phyloP scores from a whole-genome alignment of 768 basidiomycete species.

The Mrakia frigida region DNA sequence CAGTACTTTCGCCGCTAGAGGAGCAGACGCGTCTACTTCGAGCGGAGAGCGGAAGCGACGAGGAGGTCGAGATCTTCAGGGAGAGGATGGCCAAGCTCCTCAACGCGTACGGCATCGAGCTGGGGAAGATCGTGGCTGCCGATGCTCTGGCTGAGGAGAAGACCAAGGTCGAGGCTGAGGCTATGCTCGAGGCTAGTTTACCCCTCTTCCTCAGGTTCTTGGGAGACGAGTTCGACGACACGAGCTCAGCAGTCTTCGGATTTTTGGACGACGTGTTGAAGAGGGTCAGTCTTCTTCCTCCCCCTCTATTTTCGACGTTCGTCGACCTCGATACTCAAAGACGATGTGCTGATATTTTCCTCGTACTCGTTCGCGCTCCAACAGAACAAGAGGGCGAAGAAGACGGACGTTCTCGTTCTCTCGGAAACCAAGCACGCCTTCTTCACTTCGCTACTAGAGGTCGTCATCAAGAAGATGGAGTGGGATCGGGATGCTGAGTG shows the following conservation, averaged over 20 bases:
- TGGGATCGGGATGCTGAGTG: constrained; percentile 65
- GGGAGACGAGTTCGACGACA: constrained; percentile 85
- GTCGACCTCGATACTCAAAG: background rate
- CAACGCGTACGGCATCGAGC: constrained; percentile 72
- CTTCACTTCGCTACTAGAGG: constrained; percentile 67
- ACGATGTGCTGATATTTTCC: background rate
- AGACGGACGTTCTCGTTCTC: constrained; percentile 43
- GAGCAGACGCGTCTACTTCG: constrained; percentile 55
- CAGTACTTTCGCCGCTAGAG: constrained; percentile 76
- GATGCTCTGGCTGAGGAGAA: constrained; percentile 46
- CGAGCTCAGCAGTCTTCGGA: constrained; percentile 75
- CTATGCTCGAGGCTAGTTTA: constrained; percentile 61
- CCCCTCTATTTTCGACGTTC: too few species aligned
- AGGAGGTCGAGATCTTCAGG: constrained; percentile 81
- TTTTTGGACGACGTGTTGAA: constrained; percentile 68
- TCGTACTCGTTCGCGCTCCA: background rate
- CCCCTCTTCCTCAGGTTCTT: constrained; percentile 83
- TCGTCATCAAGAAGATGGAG: constrained; percentile 79
- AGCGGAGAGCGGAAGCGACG: constrained; percentile 66
- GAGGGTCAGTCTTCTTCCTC: constrained; percentile 53
- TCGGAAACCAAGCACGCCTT: constrained; percentile 49
- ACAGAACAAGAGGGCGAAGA: constrained; percentile 68
- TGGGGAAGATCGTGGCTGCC: constrained; percentile 65
- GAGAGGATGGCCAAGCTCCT: constrained; percentile 80
- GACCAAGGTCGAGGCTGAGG: constrained; percentile 60